Evolutionary conservation across 345 rosid species (phyloP).

Genomic region (Xanthoceras sorbifolium): DNA sequence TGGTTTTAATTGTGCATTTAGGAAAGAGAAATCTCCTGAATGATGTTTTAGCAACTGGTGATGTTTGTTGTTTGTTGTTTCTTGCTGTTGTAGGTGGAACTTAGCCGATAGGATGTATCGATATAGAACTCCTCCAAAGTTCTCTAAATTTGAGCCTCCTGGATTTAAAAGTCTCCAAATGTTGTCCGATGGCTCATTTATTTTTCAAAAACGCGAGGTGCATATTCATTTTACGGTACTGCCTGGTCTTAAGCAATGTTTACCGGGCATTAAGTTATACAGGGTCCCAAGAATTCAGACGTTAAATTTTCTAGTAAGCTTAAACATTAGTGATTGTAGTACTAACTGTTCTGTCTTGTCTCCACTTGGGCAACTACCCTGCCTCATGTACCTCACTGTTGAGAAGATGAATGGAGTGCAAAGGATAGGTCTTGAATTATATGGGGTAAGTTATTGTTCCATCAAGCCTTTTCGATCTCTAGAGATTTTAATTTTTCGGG

Average conservation of each 20-base stretch:
- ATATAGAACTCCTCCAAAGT: no score
- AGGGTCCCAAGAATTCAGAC: constrained; percentile 27
- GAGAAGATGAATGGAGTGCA: constrained; percentile 20
- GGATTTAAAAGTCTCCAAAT: no score
- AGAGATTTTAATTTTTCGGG: constrained; percentile 13
- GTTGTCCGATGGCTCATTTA: background rate
- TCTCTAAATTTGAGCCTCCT: no score
- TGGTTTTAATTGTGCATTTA: no score
- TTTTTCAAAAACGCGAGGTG: background rate
- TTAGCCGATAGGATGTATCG: no score
- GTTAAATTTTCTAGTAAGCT: background rate
- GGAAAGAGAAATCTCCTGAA: no score
- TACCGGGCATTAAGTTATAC: constrained; percentile 17
- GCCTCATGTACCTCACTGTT: constrained; percentile 18
- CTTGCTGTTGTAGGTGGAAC: no score
- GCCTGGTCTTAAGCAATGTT: background rate
- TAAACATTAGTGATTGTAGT: constrained; percentile 17
- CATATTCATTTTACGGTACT: constrained; percentile 18
- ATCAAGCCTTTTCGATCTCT: constrained; percentile 23
- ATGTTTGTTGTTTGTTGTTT: no score
- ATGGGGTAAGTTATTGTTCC: constrained; percentile 14
- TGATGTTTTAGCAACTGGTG: no score
- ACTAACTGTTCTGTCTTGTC: constrained; percentile 24
- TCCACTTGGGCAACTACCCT: constrained; percentile 33
- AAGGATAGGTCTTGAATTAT: constrained; percentile 23